These are phyloP conservation scores for Penicillium psychrofluorescens DNA, from an alignment of 495 filamentous ascomycete genomes.

Conservation along the genomic window DNA sequence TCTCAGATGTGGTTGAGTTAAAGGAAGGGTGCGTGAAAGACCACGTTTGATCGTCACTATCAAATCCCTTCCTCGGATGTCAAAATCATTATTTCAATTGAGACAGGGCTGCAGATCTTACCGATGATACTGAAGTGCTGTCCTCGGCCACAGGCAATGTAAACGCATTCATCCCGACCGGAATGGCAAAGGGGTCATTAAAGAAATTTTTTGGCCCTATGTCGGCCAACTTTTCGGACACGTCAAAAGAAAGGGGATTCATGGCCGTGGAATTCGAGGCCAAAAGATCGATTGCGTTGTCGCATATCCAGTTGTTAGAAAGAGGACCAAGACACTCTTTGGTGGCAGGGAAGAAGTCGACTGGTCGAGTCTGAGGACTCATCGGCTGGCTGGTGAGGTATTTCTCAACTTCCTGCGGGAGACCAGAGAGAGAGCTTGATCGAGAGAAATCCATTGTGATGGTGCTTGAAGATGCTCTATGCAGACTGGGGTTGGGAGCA, in stretches of 20 bases:
- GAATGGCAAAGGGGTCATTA: constrained; percentile 25
- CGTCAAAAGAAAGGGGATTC: constrained; percentile 27
- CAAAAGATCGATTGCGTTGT: constrained; percentile 36
- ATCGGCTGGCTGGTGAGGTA: constrained; percentile 17
- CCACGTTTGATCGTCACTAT: constrained; percentile 39
- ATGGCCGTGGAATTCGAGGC: constrained; percentile 29
- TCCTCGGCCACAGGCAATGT: constrained; percentile 30
- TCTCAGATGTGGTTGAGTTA: constrained; percentile 10
- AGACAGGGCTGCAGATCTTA: constrained; percentile 6
- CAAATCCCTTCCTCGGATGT: constrained; percentile 21
- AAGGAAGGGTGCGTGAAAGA: constrained; percentile 19
- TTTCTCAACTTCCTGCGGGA: constrained; percentile 13
- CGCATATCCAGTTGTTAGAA: constrained; percentile 38
- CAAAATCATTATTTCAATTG: neutral
- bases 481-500: neutral
- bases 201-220: constrained; percentile 31
- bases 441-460: constrained; percentile 14
- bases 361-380: constrained; percentile 16
- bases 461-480: no score
- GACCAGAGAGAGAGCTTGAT: constrained; percentile 9
- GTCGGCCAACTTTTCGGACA: constrained; percentile 24
- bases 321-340: constrained; percentile 22
- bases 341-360: constrained; percentile 9
- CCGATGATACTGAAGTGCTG: constrained; percentile 26
- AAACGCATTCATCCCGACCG: constrained; percentile 30